Evolutionary conservation across 2,329 filamentous ascomycete species (phyloP), one percentile per base, ranked within the genome.

Genomic region (Phyllachora maydis): DNA sequence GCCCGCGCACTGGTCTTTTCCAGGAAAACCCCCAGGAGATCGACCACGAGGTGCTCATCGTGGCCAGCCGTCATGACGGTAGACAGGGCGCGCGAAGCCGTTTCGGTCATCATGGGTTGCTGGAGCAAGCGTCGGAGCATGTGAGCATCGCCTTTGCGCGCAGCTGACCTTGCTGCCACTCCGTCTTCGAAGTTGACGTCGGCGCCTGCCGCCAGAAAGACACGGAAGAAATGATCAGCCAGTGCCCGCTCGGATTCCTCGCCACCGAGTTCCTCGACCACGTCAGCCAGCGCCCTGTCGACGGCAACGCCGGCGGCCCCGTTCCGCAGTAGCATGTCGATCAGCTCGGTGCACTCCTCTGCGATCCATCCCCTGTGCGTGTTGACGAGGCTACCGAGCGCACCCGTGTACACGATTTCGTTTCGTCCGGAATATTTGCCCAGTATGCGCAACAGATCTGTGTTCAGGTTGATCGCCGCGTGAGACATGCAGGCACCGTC

Each of bases 101-200:
- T 28, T 7, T 28, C 23, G 1, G 29, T 18, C 2, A 32, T 32
- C 8, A 34, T 28, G 6, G 29, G 28, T 13, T 32, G 26, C 3
- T 26, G 21, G 10, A 37, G 20, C 19, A 39, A 17, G 5, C 27
- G 25, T 3, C 26, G 26, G 6, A 39, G 27, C 2, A 37, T 26
- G 8, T 18, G 15, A 1, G 30, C 25, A 19, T 39, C 34, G 3
- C 35, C 35, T 15, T 30, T 26, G 10, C 27, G 29, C 8, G 34
- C 35, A 3, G 33, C 36, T 4, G 34, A 26, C 5, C 28, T 27
- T 17, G 35, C 18, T 2, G 25, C 31, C 19, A 36, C 36, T 4
- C 36, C 36, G 18, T 34, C 32, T 12, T 37, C 34, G 14, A 30
- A 26, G 28, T 37, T 36, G 23, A 35, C 34, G 22, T 37, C 32